Conservation (phyloP, 2,329 filamentous ascomycete species). For the Penicillium capsulatum region DNA sequence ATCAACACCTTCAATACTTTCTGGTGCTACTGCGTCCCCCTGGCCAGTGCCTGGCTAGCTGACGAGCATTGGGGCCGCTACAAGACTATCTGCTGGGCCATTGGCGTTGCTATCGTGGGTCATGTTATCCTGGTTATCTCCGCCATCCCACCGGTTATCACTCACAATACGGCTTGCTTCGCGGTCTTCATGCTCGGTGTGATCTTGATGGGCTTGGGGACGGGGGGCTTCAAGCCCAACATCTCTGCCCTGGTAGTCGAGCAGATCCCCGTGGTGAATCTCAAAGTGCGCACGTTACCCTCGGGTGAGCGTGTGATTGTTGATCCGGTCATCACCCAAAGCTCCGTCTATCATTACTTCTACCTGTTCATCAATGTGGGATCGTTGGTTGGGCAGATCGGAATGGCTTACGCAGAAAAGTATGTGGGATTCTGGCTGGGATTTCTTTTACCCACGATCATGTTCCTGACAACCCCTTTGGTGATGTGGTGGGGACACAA, state of each 20-base stretch:
- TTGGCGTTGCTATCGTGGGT: slow-evolving; percentile 60
- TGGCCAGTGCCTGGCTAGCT: slow-evolving; percentile 60
- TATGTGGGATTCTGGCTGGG: slow-evolving; percentile 65
- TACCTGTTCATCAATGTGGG: slow-evolving; percentile 70
- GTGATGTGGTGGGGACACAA: slow-evolving; percentile 59
- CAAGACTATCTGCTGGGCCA: slow-evolving; percentile 66
- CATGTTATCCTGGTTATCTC: slow-evolving; percentile 65
- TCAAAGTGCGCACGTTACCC: slow-evolving; percentile 52
- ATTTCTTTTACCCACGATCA: slow-evolving; percentile 60
- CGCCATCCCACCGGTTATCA: slow-evolving; percentile 61
- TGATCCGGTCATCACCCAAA: slow-evolving; percentile 64
- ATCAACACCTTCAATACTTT: slow-evolving; percentile 57
- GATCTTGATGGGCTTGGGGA: slow-evolving; percentile 66
- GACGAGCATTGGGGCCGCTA: slow-evolving; percentile 68
- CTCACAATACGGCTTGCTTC: slow-evolving; percentile 54
- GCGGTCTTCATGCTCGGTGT: slow-evolving; percentile 62
- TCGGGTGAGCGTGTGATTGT: slow-evolving; percentile 65
- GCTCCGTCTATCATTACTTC: slow-evolving; percentile 66
- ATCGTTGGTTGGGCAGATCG: slow-evolving; percentile 56
- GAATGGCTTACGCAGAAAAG: slow-evolving; percentile 70
- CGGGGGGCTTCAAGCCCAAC: slow-evolving; percentile 77
- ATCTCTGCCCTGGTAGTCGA: slow-evolving; percentile 68
- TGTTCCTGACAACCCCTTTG: slow-evolving; percentile 61
- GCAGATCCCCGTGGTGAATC: slow-evolving; percentile 59
- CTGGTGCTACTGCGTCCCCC: slow-evolving; percentile 59